Conservation (phyloP, 306 rosid species). For the Pyrus pyrifolia region DNA sequence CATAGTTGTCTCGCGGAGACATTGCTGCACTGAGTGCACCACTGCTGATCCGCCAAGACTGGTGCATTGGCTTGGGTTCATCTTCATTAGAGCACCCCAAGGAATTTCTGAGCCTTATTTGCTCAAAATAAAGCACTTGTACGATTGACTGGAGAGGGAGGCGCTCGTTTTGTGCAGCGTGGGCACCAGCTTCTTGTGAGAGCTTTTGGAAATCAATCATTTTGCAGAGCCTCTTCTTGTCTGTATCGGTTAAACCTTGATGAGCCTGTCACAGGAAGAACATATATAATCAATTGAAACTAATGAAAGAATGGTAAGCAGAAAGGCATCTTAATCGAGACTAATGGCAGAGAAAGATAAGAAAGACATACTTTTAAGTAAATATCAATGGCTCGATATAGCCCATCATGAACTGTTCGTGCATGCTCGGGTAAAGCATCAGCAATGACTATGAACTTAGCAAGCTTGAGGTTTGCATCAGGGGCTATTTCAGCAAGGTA, state of each 20-base stretch:
- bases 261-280: slow-evolving; percentile 57
- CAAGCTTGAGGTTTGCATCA: slow-evolving; percentile 90
- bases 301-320: neutral
- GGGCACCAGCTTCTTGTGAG: slow-evolving; percentile 95
- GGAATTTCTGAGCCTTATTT: slow-evolving; percentile 74
- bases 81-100: slow-evolving; percentile 63
- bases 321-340: neutral
- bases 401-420: slow-evolving; percentile 76
- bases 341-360: neutral
- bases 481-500: slow-evolving; percentile 98
- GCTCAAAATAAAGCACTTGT: slow-evolving; percentile 94
- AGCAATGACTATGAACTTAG: slow-evolving; percentile 78
- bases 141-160: slow-evolving; percentile 94
- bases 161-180: slow-evolving; percentile 98
- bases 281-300: neutral
- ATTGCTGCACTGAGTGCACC: slow-evolving; percentile 99
- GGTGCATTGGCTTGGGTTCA: slow-evolving; percentile 82
- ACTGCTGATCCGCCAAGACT: slow-evolving; percentile 87
- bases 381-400: slow-evolving; percentile 87
- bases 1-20: slow-evolving; percentile 98
- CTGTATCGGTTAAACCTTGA: slow-evolving; percentile 73
- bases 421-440: slow-evolving; percentile 89
- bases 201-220: slow-evolving; percentile 94
- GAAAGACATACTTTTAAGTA: slow-evolving; percentile 67
- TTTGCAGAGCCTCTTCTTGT: slow-evolving; percentile 75